Evolutionary conservation across 257 asterid species (phyloP).

Genomic region (Petunia secreta): DNA sequence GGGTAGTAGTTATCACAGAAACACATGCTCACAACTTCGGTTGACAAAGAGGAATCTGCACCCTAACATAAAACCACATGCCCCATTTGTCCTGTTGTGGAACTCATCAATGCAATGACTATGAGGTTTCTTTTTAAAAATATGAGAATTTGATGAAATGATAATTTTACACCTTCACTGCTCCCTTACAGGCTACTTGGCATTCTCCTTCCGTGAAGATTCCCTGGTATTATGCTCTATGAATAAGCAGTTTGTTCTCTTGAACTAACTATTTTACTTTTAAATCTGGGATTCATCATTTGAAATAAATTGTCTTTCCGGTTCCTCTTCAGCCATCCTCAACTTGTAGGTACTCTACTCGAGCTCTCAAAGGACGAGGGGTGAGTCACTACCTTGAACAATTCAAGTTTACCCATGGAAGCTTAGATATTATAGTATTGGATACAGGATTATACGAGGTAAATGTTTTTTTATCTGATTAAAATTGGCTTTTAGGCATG

Average conservation of each 20-base stretch:
- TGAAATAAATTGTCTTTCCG: slow-evolving; percentile 23
- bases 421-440: slow-evolving; percentile 52
- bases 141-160: not conserved
- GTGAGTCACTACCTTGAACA: slow-evolving; percentile 42
- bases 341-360: slow-evolving; percentile 58
- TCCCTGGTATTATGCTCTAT: slow-evolving; percentile 55
- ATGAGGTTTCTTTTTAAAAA: no score
- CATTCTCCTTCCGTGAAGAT: slow-evolving; percentile 42
- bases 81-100: no score
- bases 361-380: slow-evolving; percentile 39
- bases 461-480: not conserved
- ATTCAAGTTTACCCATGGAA: slow-evolving; percentile 42
- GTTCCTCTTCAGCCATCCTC: slow-evolving; percentile 26
- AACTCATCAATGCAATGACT: no score
- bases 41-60: not conserved
- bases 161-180: no score
- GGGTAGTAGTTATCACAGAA: not conserved
- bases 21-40: not conserved
- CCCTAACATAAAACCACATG: no score
- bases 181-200: slow-evolving; percentile 49
- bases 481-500: not conserved
- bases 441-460: slow-evolving; percentile 64
- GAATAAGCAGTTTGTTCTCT: not conserved
- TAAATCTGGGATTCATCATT: slow-evolving; percentile 19
- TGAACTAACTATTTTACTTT: not conserved